Conservation (phyloP, 352 stramenopile species). For the Saprolegnia diclina region DNA sequence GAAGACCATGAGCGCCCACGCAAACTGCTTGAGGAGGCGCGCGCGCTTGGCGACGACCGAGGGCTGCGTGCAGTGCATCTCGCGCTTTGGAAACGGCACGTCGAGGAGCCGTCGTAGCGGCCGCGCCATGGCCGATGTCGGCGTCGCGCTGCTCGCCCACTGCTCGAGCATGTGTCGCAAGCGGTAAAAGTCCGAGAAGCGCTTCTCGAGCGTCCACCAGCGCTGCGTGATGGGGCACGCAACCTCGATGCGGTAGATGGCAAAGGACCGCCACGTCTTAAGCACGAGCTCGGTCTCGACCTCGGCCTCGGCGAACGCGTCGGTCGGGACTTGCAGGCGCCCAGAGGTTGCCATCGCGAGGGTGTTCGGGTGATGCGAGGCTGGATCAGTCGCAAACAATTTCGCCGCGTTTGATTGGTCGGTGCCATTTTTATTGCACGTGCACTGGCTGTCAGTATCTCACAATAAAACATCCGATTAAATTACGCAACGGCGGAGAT, state of each 20-base stretch:
- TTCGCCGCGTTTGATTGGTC: background rate
- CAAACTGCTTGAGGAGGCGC: background rate
- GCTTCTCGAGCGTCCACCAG: constrained; percentile 17
- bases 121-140: background rate
- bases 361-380: background rate
- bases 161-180: background rate
- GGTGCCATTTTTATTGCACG: background rate
- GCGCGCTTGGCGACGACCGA: background rate
- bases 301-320: background rate
- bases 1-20: background rate
- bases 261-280: background rate
- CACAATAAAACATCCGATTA: background rate
- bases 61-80: background rate
- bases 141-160: background rate
- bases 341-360: background rate
- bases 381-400: background rate
- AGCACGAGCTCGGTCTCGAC: background rate
- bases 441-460: background rate
- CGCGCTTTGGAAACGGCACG: constrained; percentile 8
- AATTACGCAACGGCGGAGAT: no score
- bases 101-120: background rate
- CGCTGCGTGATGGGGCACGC: background rate
- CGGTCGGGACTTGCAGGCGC: background rate
- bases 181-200: constrained; percentile 20
- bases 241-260: background rate